phyloP scores from a whole-genome alignment of 345 rosid genomes.

The Ceriops tagal region DNA sequence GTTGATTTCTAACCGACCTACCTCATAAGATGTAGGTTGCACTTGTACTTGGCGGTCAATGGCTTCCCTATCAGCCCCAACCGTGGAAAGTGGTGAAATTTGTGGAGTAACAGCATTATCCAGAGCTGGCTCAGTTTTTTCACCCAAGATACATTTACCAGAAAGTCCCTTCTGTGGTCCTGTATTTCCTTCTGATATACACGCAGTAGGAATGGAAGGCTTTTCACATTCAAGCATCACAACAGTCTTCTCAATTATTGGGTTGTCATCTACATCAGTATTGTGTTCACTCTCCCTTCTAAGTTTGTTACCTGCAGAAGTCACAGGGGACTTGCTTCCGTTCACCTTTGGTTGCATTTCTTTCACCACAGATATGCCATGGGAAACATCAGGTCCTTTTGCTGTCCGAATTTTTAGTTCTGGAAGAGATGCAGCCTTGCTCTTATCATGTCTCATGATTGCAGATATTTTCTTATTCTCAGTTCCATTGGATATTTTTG shows the following conservation, averaged over 20 bases:
- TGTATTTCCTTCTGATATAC: conserved; percentile 34
- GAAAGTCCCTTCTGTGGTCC: conserved; percentile 25
- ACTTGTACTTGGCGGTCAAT: conserved; percentile 25
- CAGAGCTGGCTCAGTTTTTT: conserved; percentile 28
- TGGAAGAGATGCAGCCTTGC: conserved; percentile 72
- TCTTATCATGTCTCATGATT: conserved; percentile 70
- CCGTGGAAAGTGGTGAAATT: conserved; percentile 26
- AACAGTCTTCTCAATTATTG: conserved; percentile 64
- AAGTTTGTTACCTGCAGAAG: conserved; percentile 30
- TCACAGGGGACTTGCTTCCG: conserved; percentile 29
- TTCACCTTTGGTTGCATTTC: conserved; percentile 28
- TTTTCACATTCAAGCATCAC: conserved; percentile 62
- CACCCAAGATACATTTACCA: conserved; percentile 9
- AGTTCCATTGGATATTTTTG: conserved; percentile 43
- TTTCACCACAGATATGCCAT: conserved; percentile 33
- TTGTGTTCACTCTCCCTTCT: conserved; percentile 32
- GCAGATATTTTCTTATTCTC: conserved; percentile 77
- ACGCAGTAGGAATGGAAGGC: conserved; percentile 32
- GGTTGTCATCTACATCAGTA: conserved; percentile 53
- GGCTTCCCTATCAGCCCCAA: conserved; percentile 34
- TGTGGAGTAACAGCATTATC: conserved; percentile 31
- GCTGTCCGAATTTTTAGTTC: conserved; percentile 59
- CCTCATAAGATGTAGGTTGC: conserved; percentile 37
- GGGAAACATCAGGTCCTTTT: conserved; percentile 36
- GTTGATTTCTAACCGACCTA: conserved; percentile 17